Percentiles rank a stretch among this genome's conserved stretches.
Conservation (phyloP, 148 eudicot genomes). For the Drosera capensis region DNA sequence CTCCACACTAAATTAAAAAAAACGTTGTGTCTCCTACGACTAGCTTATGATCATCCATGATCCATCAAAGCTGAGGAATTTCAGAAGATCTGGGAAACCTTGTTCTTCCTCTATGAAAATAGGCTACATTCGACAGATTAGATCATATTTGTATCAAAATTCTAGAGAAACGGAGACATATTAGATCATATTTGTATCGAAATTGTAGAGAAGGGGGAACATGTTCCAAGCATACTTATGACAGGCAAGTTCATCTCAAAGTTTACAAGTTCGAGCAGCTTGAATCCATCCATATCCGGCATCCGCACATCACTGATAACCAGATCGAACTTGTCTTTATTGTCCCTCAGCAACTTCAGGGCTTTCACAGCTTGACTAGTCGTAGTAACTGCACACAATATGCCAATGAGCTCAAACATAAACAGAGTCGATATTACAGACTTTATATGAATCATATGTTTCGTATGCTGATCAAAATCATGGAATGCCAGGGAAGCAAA, state of each 20-base stretch:
- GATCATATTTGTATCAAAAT: not conserved
- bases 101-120: not conserved
- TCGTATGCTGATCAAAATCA: not conserved
- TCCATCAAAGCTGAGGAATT: not conserved
- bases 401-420: not conserved
- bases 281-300: constrained; percentile 30
- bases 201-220: not conserved
- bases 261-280: constrained; percentile 30
- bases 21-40: too few relatives aligned
- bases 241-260: not conserved
- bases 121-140: not conserved
- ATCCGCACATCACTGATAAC: not conserved
- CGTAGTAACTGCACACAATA: not conserved
- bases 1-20: too few relatives aligned
- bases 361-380: not conserved
- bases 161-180: not conserved
- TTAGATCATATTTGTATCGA: not conserved
- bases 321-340: not conserved
- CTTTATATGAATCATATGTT: not conserved
- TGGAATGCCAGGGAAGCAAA: not conserved
- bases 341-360: not conserved
- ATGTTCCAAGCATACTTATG: not conserved
- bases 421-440: not conserved
- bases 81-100: not conserved
- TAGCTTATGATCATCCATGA: too few relatives aligned